Conservation (phyloP, 352 stramenopile species). For the Pythium aristosporum region DNA sequence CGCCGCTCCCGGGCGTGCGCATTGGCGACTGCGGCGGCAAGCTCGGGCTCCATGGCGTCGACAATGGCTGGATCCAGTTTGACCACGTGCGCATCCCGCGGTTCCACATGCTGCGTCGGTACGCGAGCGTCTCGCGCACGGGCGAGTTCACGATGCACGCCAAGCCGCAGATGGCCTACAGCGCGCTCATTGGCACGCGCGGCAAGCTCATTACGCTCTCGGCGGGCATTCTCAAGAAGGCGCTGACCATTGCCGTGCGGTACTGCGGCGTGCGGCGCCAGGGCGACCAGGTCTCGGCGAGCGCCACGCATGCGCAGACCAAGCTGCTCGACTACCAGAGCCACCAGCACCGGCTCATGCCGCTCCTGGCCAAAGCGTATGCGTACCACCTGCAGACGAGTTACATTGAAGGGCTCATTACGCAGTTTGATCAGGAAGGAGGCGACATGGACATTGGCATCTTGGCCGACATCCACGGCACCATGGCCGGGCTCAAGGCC, state of each 20-base stretch:
- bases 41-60: conserved; percentile 71
- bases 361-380: conserved; percentile 88
- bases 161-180: conserved; percentile 70
- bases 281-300: conserved; percentile 84
- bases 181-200: conserved; percentile 70
- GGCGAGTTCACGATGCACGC: conserved; percentile 65
- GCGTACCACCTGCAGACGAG: conserved; percentile 92
- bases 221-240: conserved; percentile 86
- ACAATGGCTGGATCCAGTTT: conserved; percentile 81
- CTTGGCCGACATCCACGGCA: conserved; percentile 93
- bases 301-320: conserved; percentile 59
- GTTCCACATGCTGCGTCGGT: conserved; percentile 74
- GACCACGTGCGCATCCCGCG: conserved; percentile 71
- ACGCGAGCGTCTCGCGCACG: conserved; percentile 59
- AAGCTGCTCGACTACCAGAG: conserved; percentile 95
- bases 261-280: conserved; percentile 93
- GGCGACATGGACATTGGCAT: conserved; percentile 54
- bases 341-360: conserved; percentile 94
- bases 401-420: conserved; percentile 76
- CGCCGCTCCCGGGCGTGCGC: conserved; percentile 44
- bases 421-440: conserved; percentile 80
- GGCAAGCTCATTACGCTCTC: conserved; percentile 76
- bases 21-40: conserved; percentile 73
- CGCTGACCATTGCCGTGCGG: conserved; percentile 90
- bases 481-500: conserved; percentile 93